Base-by-base conservation (phyloP, 805 yeast genomes). In the Candida taoyuanica region DNA sequence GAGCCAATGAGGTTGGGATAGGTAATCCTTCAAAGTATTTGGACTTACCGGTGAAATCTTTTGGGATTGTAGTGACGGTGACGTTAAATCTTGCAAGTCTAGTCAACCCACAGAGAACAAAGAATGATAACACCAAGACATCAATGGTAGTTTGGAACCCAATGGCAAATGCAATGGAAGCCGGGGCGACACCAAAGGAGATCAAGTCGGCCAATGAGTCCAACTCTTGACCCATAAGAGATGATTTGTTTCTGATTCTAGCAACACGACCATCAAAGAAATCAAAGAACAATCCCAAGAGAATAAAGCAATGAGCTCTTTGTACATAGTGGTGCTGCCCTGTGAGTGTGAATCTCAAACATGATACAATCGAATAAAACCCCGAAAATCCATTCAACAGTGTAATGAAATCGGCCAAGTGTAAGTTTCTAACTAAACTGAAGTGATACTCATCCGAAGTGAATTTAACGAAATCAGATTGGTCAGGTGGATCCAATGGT, bases 221-320 rank as follows among this genome's bases (percentile, higher is more conserved):
- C 54, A 93, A 75, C 65, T 93, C 98, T 64, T 93, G 98, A 44
- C 98, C 98, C 85, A 93, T 85, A 39, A 93, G 71, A 11, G 94
- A 82, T 3, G 95, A 76, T 66, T 89, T 87, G 60, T 88, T 84
- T 65, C 96, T 77, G 66, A 93, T 74, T 56, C 98, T 76, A 4
- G 98, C 98, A 7, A 91, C 98, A 53, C 95, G 78, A 25, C 98
- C 98, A 60, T 93, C 98, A 60, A 93, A 85, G 60, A 93, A 88
- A 62, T 91, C 98, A 61, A 91, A 91, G 59, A 93, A 87, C 55
- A 91, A 75, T 5, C 98, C 98, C 49, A 91, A 68, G n/a, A 85
- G 71, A 31, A 88, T 86, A 64, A 85, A 87, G 48, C 83, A 79
- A 65, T 88, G 89, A 2, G 98, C 96, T 52, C 96, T 73, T 64